Conservation (phyloP, 2,329 filamentous ascomycete genomes). For the Biscogniauxia mediterranea region DNA sequence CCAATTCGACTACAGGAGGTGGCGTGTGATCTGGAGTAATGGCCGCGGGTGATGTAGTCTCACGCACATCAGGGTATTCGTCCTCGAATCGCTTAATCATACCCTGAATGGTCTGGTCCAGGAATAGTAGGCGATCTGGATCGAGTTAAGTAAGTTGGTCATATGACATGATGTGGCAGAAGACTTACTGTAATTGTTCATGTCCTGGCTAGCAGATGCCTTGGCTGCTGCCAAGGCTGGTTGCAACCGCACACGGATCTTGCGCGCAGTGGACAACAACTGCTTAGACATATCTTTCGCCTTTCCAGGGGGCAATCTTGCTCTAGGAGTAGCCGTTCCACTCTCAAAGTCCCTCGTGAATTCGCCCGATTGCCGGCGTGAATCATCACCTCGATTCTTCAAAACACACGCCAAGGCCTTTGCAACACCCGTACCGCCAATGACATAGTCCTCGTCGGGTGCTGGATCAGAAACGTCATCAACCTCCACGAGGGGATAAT, state of each 20-base stretch:
- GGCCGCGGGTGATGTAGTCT: slow-evolving; percentile 32
- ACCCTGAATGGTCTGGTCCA: slow-evolving; percentile 81
- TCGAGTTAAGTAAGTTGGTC: slow-evolving; percentile 25
- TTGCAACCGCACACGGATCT: slow-evolving; percentile 80
- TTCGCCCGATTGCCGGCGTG: slow-evolving; percentile 51
- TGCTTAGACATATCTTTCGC: slow-evolving; percentile 94
- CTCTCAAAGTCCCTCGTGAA: slow-evolving; percentile 53
- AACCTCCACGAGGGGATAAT: slow-evolving; percentile 42
- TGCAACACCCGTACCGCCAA: slow-evolving; percentile 91
- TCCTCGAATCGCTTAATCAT: slow-evolving; percentile 97
- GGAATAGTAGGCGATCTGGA: slow-evolving; percentile 74
- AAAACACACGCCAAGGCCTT: slow-evolving; percentile 91
- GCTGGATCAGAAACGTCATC: slow-evolving; percentile 66
- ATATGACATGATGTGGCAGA: background rate
- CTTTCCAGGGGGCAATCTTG: slow-evolving; percentile 53
- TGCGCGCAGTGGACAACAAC: slow-evolving; percentile 79
- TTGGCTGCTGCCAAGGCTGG: slow-evolving; percentile 76
- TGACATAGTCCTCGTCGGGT: slow-evolving; percentile 91
- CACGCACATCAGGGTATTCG: slow-evolving; percentile 87
- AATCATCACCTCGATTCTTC: slow-evolving; percentile 71
- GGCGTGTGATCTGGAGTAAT: slow-evolving; percentile 25
- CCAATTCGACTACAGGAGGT: slow-evolving; percentile 20
- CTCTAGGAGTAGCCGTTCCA: slow-evolving; percentile 44
- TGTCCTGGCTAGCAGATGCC: slow-evolving; percentile 66
- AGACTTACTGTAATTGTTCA: slow-evolving; percentile 68